Conservation (phyloP, 1,284 basidiomycete genomes). For the Cutaneotrichosporon arboriforme region DNA sequence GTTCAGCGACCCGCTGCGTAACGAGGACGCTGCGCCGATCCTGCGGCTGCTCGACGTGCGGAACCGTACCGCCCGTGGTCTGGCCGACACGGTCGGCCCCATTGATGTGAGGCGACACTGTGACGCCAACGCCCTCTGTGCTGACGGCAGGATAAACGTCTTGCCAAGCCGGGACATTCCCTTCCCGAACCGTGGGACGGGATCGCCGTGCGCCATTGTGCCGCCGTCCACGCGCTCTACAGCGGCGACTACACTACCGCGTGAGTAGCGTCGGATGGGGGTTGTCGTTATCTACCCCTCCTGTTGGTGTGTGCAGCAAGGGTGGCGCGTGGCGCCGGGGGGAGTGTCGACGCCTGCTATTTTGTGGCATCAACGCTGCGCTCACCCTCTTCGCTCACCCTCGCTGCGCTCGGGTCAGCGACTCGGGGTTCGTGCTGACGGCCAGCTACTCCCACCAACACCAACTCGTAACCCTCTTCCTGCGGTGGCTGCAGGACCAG, state of each 20-base stretch:
- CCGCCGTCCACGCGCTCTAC: conserved; percentile 36
- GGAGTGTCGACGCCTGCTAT: too few species aligned
- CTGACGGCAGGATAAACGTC: conserved; percentile 26
- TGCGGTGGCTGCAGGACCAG: conserved; percentile 67
- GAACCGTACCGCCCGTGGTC: conserved; percentile 34
- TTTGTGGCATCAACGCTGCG: too few species aligned
- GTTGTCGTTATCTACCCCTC: too few species aligned
- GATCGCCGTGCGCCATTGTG: conserved; percentile 42
- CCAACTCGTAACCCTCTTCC: conserved; percentile 57
- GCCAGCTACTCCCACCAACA: conserved; percentile 38
- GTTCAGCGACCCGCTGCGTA: conserved; percentile 31
- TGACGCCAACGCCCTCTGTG: background rate
- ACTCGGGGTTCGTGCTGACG: background rate
- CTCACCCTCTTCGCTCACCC: too few species aligned
- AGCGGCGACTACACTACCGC: conserved; percentile 31
- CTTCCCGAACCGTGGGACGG: conserved; percentile 41
- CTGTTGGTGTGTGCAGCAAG: too few species aligned
- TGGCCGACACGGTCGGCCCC: conserved; percentile 36
- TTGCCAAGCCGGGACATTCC: conserved; percentile 34
- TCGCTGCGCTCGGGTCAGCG: too few species aligned
- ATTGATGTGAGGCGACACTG: conserved; percentile 30
- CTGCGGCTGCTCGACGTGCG: conserved; percentile 29
- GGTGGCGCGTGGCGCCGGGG: too few species aligned
- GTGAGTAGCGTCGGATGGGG: too few species aligned
- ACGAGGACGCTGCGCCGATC: conserved; percentile 28